Conservation (phyloP, 805 yeast genomes). For the Teunomyces stri region DNA sequence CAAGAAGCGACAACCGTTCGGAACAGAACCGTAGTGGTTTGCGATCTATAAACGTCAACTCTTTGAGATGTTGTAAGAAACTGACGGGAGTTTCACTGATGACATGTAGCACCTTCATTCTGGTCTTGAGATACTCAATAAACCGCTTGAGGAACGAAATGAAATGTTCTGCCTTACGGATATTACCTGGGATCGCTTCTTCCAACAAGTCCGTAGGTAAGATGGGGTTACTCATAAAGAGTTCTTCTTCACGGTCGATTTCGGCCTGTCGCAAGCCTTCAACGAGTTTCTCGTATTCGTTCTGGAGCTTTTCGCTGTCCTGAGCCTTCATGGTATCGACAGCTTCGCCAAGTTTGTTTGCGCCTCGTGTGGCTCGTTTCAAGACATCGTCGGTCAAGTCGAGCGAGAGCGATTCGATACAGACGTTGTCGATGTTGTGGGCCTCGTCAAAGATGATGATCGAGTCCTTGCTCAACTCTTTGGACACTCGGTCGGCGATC, state of each 20-base stretch:
- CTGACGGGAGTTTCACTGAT: constrained; percentile 97
- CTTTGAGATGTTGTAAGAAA: constrained; percentile 88
- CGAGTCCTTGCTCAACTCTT: constrained; percentile 86
- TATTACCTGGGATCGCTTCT: constrained; percentile 97
- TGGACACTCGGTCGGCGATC: constrained; percentile 92
- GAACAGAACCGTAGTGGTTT: constrained; percentile 92
- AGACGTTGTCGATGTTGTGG: constrained; percentile 97
- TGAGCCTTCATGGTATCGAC: constrained; percentile 82
- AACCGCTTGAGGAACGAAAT: constrained; percentile 89
- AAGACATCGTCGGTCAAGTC: constrained; percentile 90
- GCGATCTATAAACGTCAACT: constrained; percentile 85
- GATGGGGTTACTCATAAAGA: constrained; percentile 83
- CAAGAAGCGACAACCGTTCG: constrained; percentile 83
- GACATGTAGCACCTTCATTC: constrained; percentile 97
- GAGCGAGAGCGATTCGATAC: constrained; percentile 90
- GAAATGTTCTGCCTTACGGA: constrained; percentile 95
- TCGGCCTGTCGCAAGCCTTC: constrained; percentile 87
- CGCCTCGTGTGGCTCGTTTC: constrained; percentile 85
- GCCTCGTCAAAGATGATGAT: constrained; percentile 98
- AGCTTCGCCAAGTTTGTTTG: constrained; percentile 68
- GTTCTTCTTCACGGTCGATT: constrained; percentile 55
- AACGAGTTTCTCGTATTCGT: constrained; percentile 88
- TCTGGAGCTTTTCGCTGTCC: constrained; percentile 80
- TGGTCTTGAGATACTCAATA: constrained; percentile 89
- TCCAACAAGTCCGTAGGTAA: constrained; percentile 79